Evolutionary conservation across 164 flowering plant species (phyloP).

Genomic region (Amborella trichopoda): DNA sequence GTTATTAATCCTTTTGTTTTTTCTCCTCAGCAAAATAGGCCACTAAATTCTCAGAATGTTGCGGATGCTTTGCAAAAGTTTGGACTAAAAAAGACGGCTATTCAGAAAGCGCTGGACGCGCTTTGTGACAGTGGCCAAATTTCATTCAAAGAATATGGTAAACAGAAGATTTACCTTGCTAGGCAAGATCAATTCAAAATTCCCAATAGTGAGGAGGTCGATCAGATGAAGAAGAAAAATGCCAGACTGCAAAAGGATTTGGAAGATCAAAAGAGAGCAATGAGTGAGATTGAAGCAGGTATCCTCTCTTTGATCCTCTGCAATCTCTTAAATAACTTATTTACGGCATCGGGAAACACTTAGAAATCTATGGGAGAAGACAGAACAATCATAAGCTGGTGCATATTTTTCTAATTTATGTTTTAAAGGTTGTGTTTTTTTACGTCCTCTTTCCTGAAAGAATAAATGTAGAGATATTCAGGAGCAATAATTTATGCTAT

Average conservation of each 20-base stretch:
- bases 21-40: conserved; percentile 81
- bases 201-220: conserved; percentile 75
- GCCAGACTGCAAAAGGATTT: conserved; percentile 52
- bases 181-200: conserved; percentile 88
- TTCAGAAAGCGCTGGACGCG: conserved; percentile 72
- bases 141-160: conserved; percentile 75
- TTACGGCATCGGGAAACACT: too few species aligned
- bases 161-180: conserved; percentile 90
- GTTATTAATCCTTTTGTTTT: too few species aligned
- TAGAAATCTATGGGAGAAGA: too few species aligned
- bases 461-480: too few species aligned
- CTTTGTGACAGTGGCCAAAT: conserved; percentile 17
- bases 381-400: too few species aligned
- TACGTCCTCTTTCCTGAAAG: too few species aligned
- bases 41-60: conserved; percentile 80
- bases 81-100: conserved; percentile 79
- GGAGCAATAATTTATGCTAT: too few species aligned
- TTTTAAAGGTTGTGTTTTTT: too few species aligned
- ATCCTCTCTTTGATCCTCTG: too few species aligned
- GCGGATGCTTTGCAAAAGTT: conserved; percentile 91
- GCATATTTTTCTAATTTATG: too few species aligned
- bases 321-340: too few species aligned
- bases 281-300: conserved; percentile 76
- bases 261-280: conserved; percentile 43
- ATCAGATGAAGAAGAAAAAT: conserved; percentile 74